phyloP scores from a whole-genome alignment of 2,329 filamentous ascomycete species.

The Aspergillus tanneri region DNA sequence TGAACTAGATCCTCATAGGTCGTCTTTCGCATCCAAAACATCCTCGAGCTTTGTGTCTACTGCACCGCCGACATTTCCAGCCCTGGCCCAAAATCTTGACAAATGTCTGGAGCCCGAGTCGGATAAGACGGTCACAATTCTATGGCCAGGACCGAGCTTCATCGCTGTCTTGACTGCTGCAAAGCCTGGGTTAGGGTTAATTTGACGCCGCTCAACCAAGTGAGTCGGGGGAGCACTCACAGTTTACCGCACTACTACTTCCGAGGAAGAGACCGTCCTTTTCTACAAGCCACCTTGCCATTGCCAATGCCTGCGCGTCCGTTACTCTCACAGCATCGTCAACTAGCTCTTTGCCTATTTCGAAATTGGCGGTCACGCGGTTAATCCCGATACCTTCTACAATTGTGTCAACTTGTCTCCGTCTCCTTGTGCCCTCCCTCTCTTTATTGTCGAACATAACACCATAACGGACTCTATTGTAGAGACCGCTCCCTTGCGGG shows the following conservation, averaged over 20 bases:
- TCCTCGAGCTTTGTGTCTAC: slow-evolving; percentile 48
- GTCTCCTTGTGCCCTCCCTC: slow-evolving; percentile 81
- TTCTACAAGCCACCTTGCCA: slow-evolving; percentile 97
- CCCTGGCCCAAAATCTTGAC: slow-evolving; percentile 53
- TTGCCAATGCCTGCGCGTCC: slow-evolving; percentile 82
- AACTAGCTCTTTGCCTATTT: slow-evolving; percentile 78
- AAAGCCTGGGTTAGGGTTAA: slow-evolving; percentile 39
- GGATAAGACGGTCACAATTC: slow-evolving; percentile 50
- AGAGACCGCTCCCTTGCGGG: slow-evolving; percentile 89
- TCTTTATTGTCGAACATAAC: slow-evolving; percentile 94
- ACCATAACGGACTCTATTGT: slow-evolving; percentile 86
- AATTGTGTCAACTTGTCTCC: slow-evolving; percentile 91
- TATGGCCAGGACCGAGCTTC: slow-evolving; percentile 49
- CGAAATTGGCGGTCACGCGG: slow-evolving; percentile 88
- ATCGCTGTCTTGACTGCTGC: slow-evolving; percentile 49
- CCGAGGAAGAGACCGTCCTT: slow-evolving; percentile 93
- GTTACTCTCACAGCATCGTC: slow-evolving; percentile 88
- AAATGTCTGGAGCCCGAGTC: slow-evolving; percentile 53
- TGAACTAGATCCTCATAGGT: slow-evolving; percentile 21
- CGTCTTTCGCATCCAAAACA: slow-evolving; percentile 42
- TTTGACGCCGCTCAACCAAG: background rate
- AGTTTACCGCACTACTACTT: slow-evolving; percentile 96
- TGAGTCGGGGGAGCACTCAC: slow-evolving; percentile 49
- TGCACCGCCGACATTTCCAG: slow-evolving; percentile 48
- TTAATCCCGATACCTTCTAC: slow-evolving; percentile 97